These are phyloP conservation scores for Stagonosporopsis vannaccii DNA, from an alignment of 2,329 filamentous ascomycete genomes.

Conservation along the genomic window DNA sequence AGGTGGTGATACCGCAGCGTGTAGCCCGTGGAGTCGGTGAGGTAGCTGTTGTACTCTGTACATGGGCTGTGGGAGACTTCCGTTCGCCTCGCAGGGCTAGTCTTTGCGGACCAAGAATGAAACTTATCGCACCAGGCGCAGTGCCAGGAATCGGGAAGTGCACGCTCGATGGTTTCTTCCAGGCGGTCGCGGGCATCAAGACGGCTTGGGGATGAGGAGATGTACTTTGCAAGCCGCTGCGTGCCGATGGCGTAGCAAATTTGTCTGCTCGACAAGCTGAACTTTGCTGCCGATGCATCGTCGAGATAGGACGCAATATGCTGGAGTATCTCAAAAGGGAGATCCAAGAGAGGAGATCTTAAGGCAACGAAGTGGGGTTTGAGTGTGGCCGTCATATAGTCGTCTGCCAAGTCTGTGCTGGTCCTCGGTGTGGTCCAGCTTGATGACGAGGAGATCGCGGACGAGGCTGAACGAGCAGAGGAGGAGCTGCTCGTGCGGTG, in stretches of 20 bases:
- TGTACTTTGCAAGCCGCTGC: slow-evolving; percentile 23
- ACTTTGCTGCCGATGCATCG: slow-evolving; percentile 30
- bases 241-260: slow-evolving; percentile 42
- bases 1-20: slow-evolving; percentile 40
- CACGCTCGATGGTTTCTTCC: slow-evolving; percentile 40
- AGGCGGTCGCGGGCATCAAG: slow-evolving; percentile 34
- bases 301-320: slow-evolving; percentile 38
- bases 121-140: slow-evolving; percentile 47
- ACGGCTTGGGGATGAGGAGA: slow-evolving; percentile 22
- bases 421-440: slow-evolving; percentile 5
- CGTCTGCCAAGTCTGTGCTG: slow-evolving; percentile 8
- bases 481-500: slow-evolving; percentile 9
- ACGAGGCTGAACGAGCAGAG: slow-evolving; percentile 4
- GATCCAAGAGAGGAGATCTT: slow-evolving; percentile 27
- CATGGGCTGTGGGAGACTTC: slow-evolving; percentile 26
- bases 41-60: slow-evolving; percentile 36
- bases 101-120: slow-evolving; percentile 27
- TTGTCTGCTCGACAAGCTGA: slow-evolving; percentile 37
- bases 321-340: slow-evolving; percentile 43
- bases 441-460: not conserved
- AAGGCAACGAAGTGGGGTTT: slow-evolving; percentile 7
- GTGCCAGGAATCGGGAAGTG: slow-evolving; percentile 43
- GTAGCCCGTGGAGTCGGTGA: slow-evolving; percentile 27
- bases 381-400: slow-evolving; percentile 18
- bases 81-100: slow-evolving; percentile 22